Evolutionary conservation across 106 monocot genomes (phyloP), one percentile per base, ranked within the genome.

Genomic region (Iris macrosiphon): DNA sequence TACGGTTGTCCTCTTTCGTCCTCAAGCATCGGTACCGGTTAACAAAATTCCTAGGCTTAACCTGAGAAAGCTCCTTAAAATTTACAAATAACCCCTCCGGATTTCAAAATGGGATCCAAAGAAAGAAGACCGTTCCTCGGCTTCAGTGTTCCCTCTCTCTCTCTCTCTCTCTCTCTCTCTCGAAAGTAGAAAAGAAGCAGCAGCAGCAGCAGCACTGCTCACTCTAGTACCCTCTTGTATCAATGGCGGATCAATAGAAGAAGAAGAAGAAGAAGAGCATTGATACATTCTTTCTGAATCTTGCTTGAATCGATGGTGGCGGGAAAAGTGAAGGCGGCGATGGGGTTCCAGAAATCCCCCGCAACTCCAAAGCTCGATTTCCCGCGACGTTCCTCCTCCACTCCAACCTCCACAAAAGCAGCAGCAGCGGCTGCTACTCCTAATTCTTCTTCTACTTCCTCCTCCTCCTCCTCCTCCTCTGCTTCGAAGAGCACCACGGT

Each of bases 291-390:
- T n/a, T n/a, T n/a, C n/a, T n/a, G n/a, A n/a, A n/a, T n/a, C 25
- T 45, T 19, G 6, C 52, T 15, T 18, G 42, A 28, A 4, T 12
- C 25, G 43, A 94, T 94, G 93, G 93, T 94, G 23, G 80, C 88
- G 7, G 84, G 84, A 6, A 84, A 81, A 64, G 84, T 94, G 40
- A 94, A 79, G 70, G 77, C 88, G 35, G 88, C 81, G 38, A 94
- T 94, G 75, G 84, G 93, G 33, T 71, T 94, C 68, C 93, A 88
- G 53, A 64, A 61, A 45, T 84, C 75, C 75, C 78, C 89, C 4
- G 20, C 73, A 17, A 76, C 81, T 2, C 84, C 93, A 1, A 81
- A 76, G 58, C 4, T 48, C 7, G 62, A 64, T 11, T 19, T 26
- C n/a, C 33, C 81, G 15, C 57, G 72, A 9, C 52, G 68, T 20